Conservation (phyloP, 1,284 basidiomycete genomes). For the Albatrellus sp. region DNA sequence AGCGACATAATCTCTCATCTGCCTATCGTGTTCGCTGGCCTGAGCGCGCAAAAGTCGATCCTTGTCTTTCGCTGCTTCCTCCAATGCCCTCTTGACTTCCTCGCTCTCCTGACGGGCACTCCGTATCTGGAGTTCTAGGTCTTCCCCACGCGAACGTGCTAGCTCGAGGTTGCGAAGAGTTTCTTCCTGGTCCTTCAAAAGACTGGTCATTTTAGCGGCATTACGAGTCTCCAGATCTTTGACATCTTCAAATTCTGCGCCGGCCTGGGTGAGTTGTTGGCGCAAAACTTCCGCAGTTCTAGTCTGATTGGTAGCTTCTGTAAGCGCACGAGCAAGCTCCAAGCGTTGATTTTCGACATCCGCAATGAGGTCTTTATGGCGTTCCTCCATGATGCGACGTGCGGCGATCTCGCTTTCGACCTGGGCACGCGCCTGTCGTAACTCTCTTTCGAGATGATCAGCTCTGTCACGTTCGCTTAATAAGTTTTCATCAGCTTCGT, state of each 20-base stretch:
- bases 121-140: conserved; percentile 62
- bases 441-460: conserved; percentile 45
- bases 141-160: conserved; percentile 57
- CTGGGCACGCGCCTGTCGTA: conserved; percentile 51
- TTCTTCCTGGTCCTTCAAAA: conserved; percentile 64
- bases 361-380: conserved; percentile 47
- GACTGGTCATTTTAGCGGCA: conserved; percentile 43
- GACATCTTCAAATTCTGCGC: conserved; percentile 60
- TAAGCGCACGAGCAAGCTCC: conserved; percentile 48
- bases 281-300: conserved; percentile 51
- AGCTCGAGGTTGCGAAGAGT: conserved; percentile 63
- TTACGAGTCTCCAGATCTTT: conserved; percentile 59
- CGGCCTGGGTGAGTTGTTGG: conserved; percentile 54
- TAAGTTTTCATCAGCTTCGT: conserved; percentile 24
- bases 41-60: conserved; percentile 64
- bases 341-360: conserved; percentile 49
- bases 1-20: conserved; percentile 78
- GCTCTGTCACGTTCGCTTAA: conserved; percentile 36
- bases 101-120: conserved; percentile 55
- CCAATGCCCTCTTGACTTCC: conserved; percentile 53
- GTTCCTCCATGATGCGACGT: conserved; percentile 50
- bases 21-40: conserved; percentile 71
- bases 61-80: conserved; percentile 58
- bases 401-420: conserved; percentile 48
- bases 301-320: conserved; percentile 58